A percentile compares a stretch with the other conserved stretches of the same genome.
Evolutionary conservation across 257 asterid genomes (phyloP).

Genomic region (Avicennia marina): DNA sequence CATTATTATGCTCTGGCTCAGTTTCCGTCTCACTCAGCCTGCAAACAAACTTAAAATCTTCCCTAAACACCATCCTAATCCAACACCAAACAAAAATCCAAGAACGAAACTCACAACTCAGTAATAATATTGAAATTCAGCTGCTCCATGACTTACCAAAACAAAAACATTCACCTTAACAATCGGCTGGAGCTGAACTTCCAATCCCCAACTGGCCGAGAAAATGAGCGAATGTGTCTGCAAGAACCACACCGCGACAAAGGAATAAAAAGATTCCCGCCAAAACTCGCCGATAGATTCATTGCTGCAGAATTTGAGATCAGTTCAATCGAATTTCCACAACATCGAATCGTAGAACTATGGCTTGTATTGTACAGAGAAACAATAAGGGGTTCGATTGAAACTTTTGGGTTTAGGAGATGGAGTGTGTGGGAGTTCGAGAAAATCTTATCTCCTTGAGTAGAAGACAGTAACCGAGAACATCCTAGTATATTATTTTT

Average conservation of each 20-base stretch:
- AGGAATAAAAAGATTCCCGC: constrained; percentile 45
- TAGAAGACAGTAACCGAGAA: too few species aligned
- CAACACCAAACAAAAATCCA: background rate
- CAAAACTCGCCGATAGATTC: constrained; percentile 57
- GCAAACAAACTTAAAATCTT: constrained; percentile 40
- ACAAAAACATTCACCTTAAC: constrained; percentile 38
- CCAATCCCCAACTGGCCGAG: constrained; percentile 27
- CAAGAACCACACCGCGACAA: constrained; percentile 43
- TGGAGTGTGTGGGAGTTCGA: too few species aligned
- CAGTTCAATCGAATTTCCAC: background rate
- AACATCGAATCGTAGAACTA: background rate
- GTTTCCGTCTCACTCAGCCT: constrained; percentile 47
- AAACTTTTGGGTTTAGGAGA: too few species aligned
- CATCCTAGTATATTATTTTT: too few species aligned
- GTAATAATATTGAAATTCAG: background rate
- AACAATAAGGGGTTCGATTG: too few species aligned
- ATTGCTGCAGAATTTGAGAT: constrained; percentile 26
- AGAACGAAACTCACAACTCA: background rate
- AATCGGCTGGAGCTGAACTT: constrained; percentile 28
- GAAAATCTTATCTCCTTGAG: too few species aligned
- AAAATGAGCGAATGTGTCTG: constrained; percentile 30
- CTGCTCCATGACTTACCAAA: background rate
- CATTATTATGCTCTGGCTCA: constrained; percentile 56
- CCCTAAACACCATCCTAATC: constrained; percentile 28
- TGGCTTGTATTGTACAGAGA: background rate